These are phyloP conservation scores for Pythium utonaiense DNA, from an alignment of 352 stramenopile species.

Conservation along the genomic window DNA sequence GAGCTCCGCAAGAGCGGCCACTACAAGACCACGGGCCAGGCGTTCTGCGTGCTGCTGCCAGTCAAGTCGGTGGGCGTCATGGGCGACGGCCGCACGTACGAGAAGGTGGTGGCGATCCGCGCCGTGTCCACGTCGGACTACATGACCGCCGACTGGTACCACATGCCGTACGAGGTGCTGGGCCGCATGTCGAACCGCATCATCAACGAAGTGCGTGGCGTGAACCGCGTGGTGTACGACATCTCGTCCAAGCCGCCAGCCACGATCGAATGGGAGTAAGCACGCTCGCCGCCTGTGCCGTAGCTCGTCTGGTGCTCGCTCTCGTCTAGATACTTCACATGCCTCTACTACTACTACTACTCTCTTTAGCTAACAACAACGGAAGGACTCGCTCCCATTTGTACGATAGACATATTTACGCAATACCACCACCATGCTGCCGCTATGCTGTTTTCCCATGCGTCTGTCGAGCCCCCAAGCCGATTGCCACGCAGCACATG, in stretches of 20 bases:
- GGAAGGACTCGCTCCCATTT: neutral
- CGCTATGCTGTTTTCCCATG: neutral
- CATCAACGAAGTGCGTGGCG: slow-evolving; percentile 98
- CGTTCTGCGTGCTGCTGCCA: slow-evolving; percentile 97
- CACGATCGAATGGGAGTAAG: slow-evolving; percentile 99
- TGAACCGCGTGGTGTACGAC: slow-evolving; percentile 99
- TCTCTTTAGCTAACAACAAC: neutral
- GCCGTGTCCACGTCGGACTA: slow-evolving; percentile 99
- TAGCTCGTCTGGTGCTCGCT: neutral
- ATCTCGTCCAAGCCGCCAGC: slow-evolving; percentile 99
- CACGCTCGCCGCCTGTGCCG: too few relatives aligned
- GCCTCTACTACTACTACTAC: neutral
- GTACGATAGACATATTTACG: slow-evolving; percentile 1
- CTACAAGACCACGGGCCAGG: slow-evolving; percentile 98
- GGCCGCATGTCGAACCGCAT: slow-evolving; percentile 97
- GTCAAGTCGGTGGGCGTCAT: slow-evolving; percentile 98
- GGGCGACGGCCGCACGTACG: slow-evolving; percentile 97
- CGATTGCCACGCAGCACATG: too few relatives aligned
- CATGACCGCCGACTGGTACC: slow-evolving; percentile 99
- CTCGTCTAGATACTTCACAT: neutral
- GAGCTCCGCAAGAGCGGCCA: slow-evolving; percentile 94
- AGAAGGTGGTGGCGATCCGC: slow-evolving; percentile 94
- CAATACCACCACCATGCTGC: neutral
- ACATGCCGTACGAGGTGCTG: slow-evolving; percentile 98
- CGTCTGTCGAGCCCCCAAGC: too few relatives aligned